Evolutionary conservation across 208 protist species (phyloP).

Genomic region (Leishmania tropica): DNA sequence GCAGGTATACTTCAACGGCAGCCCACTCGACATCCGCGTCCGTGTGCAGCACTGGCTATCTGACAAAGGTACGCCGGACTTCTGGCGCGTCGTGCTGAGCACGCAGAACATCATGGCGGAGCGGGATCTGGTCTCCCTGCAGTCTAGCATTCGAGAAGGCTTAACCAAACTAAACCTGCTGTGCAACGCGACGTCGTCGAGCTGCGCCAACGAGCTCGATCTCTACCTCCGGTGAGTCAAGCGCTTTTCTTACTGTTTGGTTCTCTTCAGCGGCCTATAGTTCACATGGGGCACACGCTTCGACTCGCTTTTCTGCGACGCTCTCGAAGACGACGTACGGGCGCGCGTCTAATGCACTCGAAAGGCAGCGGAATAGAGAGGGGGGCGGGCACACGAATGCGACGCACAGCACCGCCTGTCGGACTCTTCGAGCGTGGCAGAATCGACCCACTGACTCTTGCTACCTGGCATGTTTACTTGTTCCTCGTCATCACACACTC

Average conservation of each 20-base stretch:
- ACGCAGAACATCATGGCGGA: constrained; percentile 60
- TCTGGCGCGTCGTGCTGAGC: constrained; percentile 60
- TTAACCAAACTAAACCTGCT: constrained; percentile 29
- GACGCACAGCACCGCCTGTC: not conserved
- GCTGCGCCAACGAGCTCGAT: constrained; percentile 32
- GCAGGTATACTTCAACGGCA: constrained; percentile 61
- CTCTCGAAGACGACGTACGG: not conserved
- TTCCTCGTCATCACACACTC: not conserved
- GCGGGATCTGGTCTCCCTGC: constrained; percentile 38
- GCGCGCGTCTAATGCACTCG: not conserved
- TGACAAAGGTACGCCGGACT: constrained; percentile 26
- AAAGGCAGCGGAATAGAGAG: not conserved
- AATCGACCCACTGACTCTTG: not conserved
- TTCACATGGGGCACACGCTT: not conserved
- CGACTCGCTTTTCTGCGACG: not conserved
- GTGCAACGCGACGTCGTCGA: constrained; percentile 24
- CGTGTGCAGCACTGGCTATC: constrained; percentile 47
- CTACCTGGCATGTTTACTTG: not conserved
- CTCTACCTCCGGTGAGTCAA: constrained; percentile 35
- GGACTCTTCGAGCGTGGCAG: not conserved
- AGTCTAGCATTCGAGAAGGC: constrained; percentile 27
- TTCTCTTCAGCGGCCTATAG: not conserved
- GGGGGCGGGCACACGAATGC: not conserved
- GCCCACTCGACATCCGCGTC: constrained; percentile 64
- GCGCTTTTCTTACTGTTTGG: too few species aligned